Percentiles rank a stretch among this genome's conserved stretches.
These are phyloP conservation scores for Citrullus mucosospermus DNA, from an alignment of 306 rosid species.

Conservation along the genomic window DNA sequence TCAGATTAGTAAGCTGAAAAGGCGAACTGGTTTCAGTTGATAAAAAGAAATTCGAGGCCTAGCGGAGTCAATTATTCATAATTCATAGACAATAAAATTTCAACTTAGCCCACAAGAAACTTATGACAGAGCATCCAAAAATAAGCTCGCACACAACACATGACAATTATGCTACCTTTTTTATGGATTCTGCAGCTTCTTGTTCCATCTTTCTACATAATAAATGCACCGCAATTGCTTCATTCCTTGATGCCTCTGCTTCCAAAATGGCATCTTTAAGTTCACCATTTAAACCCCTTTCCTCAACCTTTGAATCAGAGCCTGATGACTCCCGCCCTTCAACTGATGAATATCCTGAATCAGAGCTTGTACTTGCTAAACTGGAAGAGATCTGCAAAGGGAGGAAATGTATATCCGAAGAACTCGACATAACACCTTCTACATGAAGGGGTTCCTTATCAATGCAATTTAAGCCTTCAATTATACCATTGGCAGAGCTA, in stretches of 20 bases:
- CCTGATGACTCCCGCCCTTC: constrained; percentile 13
- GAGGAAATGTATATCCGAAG: constrained; percentile 3
- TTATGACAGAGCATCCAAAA: not conserved
- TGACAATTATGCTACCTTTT: constrained; percentile 31
- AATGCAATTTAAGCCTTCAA: constrained; percentile 16
- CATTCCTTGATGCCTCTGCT: constrained; percentile 32
- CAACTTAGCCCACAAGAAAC: not conserved
- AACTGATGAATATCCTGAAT: constrained; percentile 24
- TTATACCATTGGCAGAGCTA: constrained; percentile 18
- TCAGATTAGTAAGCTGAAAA: not conserved
- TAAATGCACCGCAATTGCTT: constrained; percentile 22
- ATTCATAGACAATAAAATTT: not conserved
- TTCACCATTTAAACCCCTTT: constrained; percentile 24
- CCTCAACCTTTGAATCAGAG: constrained; percentile 30
- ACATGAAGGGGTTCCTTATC: constrained; percentile 22
- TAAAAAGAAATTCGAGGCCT: not conserved
- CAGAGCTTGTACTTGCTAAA: constrained; percentile 18
- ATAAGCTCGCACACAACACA: not conserved
- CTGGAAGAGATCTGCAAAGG: constrained; percentile 1
- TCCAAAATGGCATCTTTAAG: constrained; percentile 34
- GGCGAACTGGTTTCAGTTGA: not conserved
- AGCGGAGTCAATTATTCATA: not conserved
- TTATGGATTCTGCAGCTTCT: constrained; percentile 42
- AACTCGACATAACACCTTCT: constrained; percentile 5
- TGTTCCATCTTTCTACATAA: constrained; percentile 41